Evolutionary conservation across 2,329 filamentous ascomycete species (phyloP).

Genomic region (Diaporthe eres): DNA sequence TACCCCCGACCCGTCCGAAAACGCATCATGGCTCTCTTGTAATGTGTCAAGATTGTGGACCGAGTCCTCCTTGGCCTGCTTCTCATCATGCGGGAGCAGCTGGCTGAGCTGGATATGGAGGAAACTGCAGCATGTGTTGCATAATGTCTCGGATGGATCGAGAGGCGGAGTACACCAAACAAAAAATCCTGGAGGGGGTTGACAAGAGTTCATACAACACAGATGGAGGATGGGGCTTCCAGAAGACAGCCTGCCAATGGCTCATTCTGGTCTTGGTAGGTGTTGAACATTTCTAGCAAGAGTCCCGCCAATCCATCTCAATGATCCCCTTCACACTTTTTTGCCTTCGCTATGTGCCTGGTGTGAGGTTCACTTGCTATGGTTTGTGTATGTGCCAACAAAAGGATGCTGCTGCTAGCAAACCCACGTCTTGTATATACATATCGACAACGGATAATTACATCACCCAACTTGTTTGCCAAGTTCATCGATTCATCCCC

Average conservation of each 20-base stretch:
- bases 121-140: slow-evolving; percentile 22
- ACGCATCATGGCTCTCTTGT: slow-evolving; percentile 20
- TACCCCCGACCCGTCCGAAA: slow-evolving; percentile 41
- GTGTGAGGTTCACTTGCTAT: neutral
- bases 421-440: neutral
- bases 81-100: neutral
- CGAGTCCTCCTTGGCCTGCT: slow-evolving; percentile 24
- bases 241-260: neutral
- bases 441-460: neutral
- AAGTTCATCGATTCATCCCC: neutral
- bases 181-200: slow-evolving; percentile 13
- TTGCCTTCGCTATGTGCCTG: neutral
- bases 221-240: neutral
- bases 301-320: slow-evolving; percentile 30
- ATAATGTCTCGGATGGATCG: slow-evolving; percentile 27
- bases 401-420: neutral
- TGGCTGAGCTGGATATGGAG: slow-evolving; percentile 31
- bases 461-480: slow-evolving; percentile 33
- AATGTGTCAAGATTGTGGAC: slow-evolving; percentile 32
- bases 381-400: neutral
- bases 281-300: slow-evolving; percentile 33
- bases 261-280: slow-evolving; percentile 7
- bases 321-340: slow-evolving; percentile 15
- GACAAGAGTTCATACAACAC: neutral
- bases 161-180: slow-evolving; percentile 1